Evolutionary conservation across 805 yeast species (phyloP).

Genomic region (Zygosaccharomyces kombuchaensis): DNA sequence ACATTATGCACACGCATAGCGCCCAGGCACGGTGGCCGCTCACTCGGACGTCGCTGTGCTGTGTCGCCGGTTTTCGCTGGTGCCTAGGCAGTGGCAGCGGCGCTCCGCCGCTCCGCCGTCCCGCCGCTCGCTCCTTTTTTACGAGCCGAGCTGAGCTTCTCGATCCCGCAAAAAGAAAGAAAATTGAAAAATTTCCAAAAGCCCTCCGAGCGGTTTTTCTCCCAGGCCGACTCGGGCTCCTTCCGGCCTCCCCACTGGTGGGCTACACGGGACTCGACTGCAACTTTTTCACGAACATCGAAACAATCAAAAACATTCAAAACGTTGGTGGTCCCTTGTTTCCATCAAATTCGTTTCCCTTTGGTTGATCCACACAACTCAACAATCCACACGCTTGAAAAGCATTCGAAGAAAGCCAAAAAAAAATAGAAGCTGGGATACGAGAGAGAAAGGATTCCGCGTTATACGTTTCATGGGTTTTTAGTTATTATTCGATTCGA

Average conservation of each 20-base stretch:
- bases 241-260: neutral
- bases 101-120: neutral
- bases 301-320: neutral
- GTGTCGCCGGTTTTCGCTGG: too few species aligned
- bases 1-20: too few species aligned
- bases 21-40: too few species aligned
- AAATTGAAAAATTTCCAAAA: neutral
- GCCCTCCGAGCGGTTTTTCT: neutral
- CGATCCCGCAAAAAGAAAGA: neutral
- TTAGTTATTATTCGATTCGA: neutral
- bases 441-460: neutral
- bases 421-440: neutral
- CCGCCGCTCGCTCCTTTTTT: neutral
- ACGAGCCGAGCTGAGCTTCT: neutral
- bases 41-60: too few species aligned
- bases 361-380: neutral
- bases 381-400: neutral
- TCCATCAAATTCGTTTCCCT: neutral
- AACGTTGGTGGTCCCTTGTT: neutral
- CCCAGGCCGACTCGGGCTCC: neutral
- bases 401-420: neutral
- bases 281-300: neutral
- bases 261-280: neutral
- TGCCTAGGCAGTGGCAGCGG: too few species aligned
- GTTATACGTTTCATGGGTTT: neutral